Evolutionary conservation across 495 filamentous ascomycete genomes (phyloP).

Genomic region (Cryomyces minteri): DNA sequence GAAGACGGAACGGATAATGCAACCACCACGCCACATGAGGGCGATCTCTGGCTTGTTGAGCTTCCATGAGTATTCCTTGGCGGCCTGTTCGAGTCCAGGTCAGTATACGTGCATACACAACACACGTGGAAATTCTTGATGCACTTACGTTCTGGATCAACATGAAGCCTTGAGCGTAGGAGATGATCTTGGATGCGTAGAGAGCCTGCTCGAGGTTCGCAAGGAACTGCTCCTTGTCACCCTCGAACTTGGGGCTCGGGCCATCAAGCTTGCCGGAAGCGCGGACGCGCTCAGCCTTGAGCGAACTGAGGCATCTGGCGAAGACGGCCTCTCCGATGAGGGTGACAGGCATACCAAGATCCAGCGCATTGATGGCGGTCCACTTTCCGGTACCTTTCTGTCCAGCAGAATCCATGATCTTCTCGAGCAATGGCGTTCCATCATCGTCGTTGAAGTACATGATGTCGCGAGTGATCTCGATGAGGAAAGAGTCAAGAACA

Average conservation of each 20-base stretch:
- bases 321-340: slow-evolving; percentile 96
- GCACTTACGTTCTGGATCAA: slow-evolving; percentile 85
- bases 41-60: slow-evolving; percentile 99
- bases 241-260: slow-evolving; percentile 60
- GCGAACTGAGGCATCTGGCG: slow-evolving; percentile 76
- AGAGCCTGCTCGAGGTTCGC: slow-evolving; percentile 96
- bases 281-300: slow-evolving; percentile 83
- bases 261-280: slow-evolving; percentile 65
- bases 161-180: slow-evolving; percentile 99
- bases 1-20: slow-evolving; percentile 99
- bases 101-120: neutral
- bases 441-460: slow-evolving; percentile 95
- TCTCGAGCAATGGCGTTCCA: slow-evolving; percentile 77
- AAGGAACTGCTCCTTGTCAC: slow-evolving; percentile 82
- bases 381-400: slow-evolving; percentile 99
- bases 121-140: neutral
- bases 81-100: slow-evolving; percentile 36
- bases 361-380: slow-evolving; percentile 97
- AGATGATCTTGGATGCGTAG: slow-evolving; percentile 99
- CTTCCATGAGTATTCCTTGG: slow-evolving; percentile 93
- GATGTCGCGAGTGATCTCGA: slow-evolving; percentile 96
- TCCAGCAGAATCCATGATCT: slow-evolving; percentile 95
- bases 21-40: slow-evolving; percentile 99
- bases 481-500: slow-evolving; percentile 96
- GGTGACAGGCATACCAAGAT: slow-evolving; percentile 97